Conservation (phyloP, 192 early-diverging fungal genomes). For the Cetraspora pellucida region DNA sequence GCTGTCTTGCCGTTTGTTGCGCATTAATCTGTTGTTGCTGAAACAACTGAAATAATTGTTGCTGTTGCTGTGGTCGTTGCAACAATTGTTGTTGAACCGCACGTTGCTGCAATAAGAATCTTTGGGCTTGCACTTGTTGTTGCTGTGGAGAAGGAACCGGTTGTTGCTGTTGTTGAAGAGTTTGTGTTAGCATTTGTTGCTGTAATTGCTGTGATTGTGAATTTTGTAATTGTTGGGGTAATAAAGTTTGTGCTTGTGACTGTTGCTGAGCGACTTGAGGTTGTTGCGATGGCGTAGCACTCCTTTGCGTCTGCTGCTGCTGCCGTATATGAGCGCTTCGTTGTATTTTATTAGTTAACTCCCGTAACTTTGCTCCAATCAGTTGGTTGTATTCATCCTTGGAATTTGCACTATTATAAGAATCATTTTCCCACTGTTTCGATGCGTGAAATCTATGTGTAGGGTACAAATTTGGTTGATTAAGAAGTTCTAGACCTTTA, state of each 20-base stretch:
- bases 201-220: background rate
- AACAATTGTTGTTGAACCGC: too few relatives aligned
- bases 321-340: background rate
- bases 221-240: constrained; percentile 7
- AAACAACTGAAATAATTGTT: background rate
- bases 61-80: background rate
- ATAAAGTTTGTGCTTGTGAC: background rate
- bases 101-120: too few relatives aligned
- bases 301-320: background rate
- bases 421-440: background rate
- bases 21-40: background rate
- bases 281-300: background rate
- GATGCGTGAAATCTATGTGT: background rate
- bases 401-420: background rate
- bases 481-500: background rate
- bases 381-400: background rate
- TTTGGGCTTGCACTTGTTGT: too few relatives aligned
- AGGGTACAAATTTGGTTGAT: accelerated
- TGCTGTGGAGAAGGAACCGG: too few relatives aligned
- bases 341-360: background rate
- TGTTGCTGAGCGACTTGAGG: background rate
- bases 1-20: background rate
- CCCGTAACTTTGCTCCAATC: background rate
- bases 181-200: too few relatives aligned
- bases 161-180: too few relatives aligned